Percentiles rank a stretch among this genome's conserved stretches.
These are phyloP conservation scores for Candida ficus DNA, from an alignment of 805 yeast genomes.

Conservation along the genomic window DNA sequence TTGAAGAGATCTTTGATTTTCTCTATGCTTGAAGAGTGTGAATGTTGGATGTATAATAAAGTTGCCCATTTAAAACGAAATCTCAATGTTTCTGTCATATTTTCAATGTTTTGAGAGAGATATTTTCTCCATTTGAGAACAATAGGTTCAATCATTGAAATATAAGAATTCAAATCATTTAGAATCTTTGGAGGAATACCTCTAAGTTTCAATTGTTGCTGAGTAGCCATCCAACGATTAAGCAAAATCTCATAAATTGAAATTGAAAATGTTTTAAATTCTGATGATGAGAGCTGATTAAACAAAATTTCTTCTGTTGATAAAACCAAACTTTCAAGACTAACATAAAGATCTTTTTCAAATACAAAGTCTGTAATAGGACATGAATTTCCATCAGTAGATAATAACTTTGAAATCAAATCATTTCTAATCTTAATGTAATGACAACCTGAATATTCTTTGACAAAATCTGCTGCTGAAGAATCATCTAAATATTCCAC, in stretches of 20 bases:
- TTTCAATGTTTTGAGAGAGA: slow-evolving; percentile 9
- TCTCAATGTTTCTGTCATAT: slow-evolving; percentile 7
- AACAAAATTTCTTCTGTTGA: slow-evolving; percentile 22
- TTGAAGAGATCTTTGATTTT: slow-evolving; percentile 24
- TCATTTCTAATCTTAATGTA: slow-evolving; percentile 34
- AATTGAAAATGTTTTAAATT: slow-evolving; percentile 8
- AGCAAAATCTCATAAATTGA: slow-evolving; percentile 43
- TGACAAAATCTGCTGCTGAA: slow-evolving; percentile 22
- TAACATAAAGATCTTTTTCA: slow-evolving; percentile 23
- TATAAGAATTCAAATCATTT: slow-evolving; percentile 26
- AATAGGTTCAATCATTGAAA: slow-evolving; percentile 37
- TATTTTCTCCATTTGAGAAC: slow-evolving; percentile 42
- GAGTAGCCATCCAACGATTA: slow-evolving; percentile 34
- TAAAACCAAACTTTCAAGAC: slow-evolving; percentile 16
- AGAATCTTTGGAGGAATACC: slow-evolving; percentile 25
- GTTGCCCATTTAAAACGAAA: slow-evolving; percentile 46
- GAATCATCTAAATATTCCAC: slow-evolving; percentile 15
- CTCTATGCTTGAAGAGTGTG: slow-evolving; percentile 31
- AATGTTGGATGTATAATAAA: slow-evolving; percentile 38
- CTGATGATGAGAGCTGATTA: neutral
- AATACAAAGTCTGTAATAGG: slow-evolving; percentile 35
- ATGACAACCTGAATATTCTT: slow-evolving; percentile 26
- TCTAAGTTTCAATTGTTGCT: slow-evolving; percentile 15
- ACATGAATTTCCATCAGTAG: slow-evolving; percentile 20
- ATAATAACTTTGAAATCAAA: slow-evolving; percentile 25